A percentile compares a stretch with the other conserved stretches of the same genome.
Evolutionary conservation across 108 stramenopile genomes (phyloP).

Genomic region (Pseudonitzschia delicatissima): DNA sequence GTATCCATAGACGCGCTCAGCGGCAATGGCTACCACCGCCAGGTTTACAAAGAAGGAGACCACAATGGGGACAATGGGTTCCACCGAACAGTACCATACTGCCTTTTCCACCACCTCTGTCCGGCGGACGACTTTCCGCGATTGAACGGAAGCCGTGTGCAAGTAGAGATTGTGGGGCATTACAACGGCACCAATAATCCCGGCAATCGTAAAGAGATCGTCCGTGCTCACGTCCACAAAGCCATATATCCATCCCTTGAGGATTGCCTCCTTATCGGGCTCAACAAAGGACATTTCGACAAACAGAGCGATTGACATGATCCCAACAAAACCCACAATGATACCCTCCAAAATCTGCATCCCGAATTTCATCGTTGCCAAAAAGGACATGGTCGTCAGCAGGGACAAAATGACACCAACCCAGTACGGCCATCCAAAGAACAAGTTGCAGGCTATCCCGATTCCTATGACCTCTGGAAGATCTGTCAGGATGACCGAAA

Average conservation of each 20-base stretch:
- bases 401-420: constrained; percentile 48
- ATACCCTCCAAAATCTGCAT: constrained; percentile 66
- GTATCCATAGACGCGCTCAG: constrained; percentile 65
- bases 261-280: constrained; percentile 37
- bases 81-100: constrained; percentile 70
- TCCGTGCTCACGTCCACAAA: constrained; percentile 46
- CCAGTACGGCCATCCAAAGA: constrained; percentile 66
- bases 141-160: constrained; percentile 77
- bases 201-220: constrained; percentile 61
- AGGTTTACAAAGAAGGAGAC: constrained; percentile 81
- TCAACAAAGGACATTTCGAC: constrained; percentile 63
- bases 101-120: constrained; percentile 50
- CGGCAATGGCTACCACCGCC: constrained; percentile 79
- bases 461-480: constrained; percentile 76
- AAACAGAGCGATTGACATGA: constrained; percentile 73
- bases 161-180: constrained; percentile 90
- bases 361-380: constrained; percentile 64
- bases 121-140: constrained; percentile 38
- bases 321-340: constrained; percentile 66
- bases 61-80: constrained; percentile 73
- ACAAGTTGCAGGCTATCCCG: constrained; percentile 57
- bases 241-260: constrained; percentile 55
- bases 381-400: constrained; percentile 69
- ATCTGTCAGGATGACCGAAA: constrained; percentile 74
- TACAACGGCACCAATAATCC: constrained; percentile 71